Evolutionary conservation across 345 rosid species (phyloP), one percentile per base, ranked within the genome.

Genomic region (Populus simonii): DNA sequence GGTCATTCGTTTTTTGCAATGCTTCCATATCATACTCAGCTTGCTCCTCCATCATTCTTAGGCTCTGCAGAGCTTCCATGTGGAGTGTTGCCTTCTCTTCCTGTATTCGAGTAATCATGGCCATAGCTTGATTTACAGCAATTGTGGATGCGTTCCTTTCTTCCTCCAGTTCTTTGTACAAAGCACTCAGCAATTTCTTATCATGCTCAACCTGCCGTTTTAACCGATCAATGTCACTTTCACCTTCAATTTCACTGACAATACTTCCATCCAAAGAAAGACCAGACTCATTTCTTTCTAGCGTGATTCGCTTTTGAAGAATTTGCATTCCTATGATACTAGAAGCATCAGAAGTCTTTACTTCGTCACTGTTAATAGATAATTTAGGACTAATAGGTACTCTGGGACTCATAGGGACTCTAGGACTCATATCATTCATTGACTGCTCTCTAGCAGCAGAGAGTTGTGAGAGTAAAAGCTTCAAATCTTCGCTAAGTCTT

Each of bases 81-180:
- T 90, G 94, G 55, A 94, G 90, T 7, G 88, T 72, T 2, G 97
- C 97, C 79, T 94, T 96, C 88, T 96, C 98, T 84, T 96, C 99
- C 82, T 96, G 99, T 78, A 96, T 77, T 81, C 95, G 86, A 62
- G 97, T 96, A 76, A 96, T 96, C 99, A 96, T 96, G 68, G 98
- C 97, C 99, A 94, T 90, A 18, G 99, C 92, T 86, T 96, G 98
- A 88, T 94, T 96, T 70, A 91, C 89, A 66, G 99, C 90, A 68
- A 91, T 78, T 0, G 98, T 84, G 12, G 99, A 90, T 53, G 99
- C 94, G 72, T 84, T 96, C 85, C 97, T 93, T 84, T 96, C 99
- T 89, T 92, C 99, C 82, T 96, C 98, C 72, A 96, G 63, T 79
- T 96, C 99, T 89, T 84, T 90, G 71, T 90, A 92, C 78, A 92